Conservation (phyloP, 495 filamentous ascomycete species). For the Hypoxylon subgilvum region DNA sequence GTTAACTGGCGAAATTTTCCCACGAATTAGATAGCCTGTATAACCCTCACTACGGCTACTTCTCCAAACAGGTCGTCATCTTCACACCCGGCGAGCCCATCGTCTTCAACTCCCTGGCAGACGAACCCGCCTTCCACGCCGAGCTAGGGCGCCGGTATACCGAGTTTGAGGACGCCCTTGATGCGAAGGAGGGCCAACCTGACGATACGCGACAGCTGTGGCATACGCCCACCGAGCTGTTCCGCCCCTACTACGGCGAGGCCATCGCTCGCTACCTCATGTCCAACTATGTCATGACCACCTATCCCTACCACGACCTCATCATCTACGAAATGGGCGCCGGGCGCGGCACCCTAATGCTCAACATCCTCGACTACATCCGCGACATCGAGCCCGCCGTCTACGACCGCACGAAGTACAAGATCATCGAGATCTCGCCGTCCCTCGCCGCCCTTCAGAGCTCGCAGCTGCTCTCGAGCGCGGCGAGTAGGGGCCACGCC, state of each 20-base stretch:
- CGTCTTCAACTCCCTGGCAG: constrained; percentile 77
- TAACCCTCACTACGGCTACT: constrained; percentile 97
- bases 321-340: constrained; percentile 99
- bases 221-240: constrained; percentile 98
- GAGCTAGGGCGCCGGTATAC: constrained; percentile 79
- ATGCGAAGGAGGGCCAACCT: constrained; percentile 59
- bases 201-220: constrained; percentile 89
- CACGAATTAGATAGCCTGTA: constrained; percentile 80
- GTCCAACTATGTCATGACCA: constrained; percentile 90
- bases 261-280: constrained; percentile 93
- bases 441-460: constrained; percentile 78
- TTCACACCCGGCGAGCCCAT: constrained; percentile 94
- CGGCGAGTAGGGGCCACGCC: constrained; percentile 73
- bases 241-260: constrained; percentile 95
- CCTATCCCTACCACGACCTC: constrained; percentile 94
- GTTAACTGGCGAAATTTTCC: too few species aligned
- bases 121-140: constrained; percentile 82
- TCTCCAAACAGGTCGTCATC: constrained; percentile 95
- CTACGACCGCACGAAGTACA: constrained; percentile 91
- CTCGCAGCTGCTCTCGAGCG: constrained; percentile 67
- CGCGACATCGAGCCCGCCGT: constrained; percentile 87
- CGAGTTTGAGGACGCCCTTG: constrained; percentile 87
- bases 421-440: constrained; percentile 91
- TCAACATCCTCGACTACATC: constrained; percentile 96
- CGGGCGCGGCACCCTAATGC: constrained; percentile 96